A percentile compares a stretch with the other conserved stretches of the same genome.
These are phyloP conservation scores for Ophiostoma sp. DNA, from an alignment of 2,329 filamentous ascomycete genomes.

Conservation along the genomic window DNA sequence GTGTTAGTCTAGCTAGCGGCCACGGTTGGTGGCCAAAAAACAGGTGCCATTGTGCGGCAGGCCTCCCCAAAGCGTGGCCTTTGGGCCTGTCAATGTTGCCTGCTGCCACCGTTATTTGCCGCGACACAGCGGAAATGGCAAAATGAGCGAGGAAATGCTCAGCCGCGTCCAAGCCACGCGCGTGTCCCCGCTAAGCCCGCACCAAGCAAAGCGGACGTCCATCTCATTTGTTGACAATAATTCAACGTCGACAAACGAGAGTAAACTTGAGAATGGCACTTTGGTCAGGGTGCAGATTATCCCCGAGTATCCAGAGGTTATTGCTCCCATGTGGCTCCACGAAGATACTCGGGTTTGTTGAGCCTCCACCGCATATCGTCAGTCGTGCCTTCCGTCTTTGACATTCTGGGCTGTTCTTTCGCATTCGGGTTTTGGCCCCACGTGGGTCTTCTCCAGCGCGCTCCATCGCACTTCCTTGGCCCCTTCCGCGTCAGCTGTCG, in stretches of 20 bases:
- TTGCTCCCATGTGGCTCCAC: not conserved
- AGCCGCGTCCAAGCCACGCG: constrained; percentile 11
- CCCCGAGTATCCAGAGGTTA: not conserved
- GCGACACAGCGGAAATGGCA: not conserved
- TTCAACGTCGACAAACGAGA: not conserved
- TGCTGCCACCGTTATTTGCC: not conserved
- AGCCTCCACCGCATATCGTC: not conserved
- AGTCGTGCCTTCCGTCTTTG: not conserved
- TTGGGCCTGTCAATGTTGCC: not conserved
- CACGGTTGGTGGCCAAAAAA: not conserved
- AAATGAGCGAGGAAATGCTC: not conserved
- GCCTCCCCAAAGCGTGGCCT: not conserved
- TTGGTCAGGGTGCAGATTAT: not conserved
- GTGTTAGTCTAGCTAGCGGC: not conserved
- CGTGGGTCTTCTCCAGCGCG: not conserved
- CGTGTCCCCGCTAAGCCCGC: not conserved
- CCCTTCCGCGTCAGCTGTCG: not conserved
- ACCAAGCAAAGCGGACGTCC: not conserved
- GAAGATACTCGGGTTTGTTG: not conserved
- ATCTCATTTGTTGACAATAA: not conserved
- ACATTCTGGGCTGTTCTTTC: not conserved
- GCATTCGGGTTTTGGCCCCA: not conserved
- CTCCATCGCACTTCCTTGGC: not conserved
- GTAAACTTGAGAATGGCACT: not conserved
- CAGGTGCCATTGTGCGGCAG: not conserved